These are phyloP conservation scores for Hirsutella rhossiliensis DNA, from an alignment of 2,329 filamentous ascomycete species.

Conservation along the genomic window DNA sequence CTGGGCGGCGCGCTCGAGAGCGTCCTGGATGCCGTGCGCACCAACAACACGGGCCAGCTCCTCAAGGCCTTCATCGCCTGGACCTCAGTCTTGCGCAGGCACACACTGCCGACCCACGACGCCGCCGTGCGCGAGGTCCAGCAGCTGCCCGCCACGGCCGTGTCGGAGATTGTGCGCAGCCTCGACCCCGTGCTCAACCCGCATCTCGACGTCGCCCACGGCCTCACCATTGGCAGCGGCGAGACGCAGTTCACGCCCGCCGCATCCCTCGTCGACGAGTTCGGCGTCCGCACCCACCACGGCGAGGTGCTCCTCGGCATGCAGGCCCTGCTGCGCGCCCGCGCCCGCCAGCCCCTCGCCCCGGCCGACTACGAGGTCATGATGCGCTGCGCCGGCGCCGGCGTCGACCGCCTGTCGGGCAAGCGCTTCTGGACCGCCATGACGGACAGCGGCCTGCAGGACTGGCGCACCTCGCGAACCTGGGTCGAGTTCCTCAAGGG, in stretches of 20 bases:
- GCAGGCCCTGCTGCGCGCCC: constrained; percentile 20
- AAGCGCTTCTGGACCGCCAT: constrained; percentile 24
- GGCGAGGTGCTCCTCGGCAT: constrained; percentile 22
- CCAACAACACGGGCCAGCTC: constrained; percentile 11
- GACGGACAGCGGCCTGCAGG: constrained; percentile 11
- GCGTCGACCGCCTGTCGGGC: constrained; percentile 21
- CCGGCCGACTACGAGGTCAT: constrained; percentile 31
- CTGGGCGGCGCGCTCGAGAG: not conserved
- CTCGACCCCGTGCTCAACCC: constrained; percentile 44
- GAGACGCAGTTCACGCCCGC: constrained; percentile 27
- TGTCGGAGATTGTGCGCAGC: constrained; percentile 50
- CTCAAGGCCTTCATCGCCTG: constrained; percentile 15
- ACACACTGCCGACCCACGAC: constrained; percentile 7
- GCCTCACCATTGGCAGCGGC: constrained; percentile 24
- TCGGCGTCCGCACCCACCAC: constrained; percentile 32
- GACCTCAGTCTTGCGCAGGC: constrained; percentile 11
- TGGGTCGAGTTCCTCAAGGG: constrained; percentile 36
- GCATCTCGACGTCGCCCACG: constrained; percentile 34
- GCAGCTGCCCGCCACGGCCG: constrained; percentile 38
- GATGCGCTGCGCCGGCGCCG: constrained; percentile 34
- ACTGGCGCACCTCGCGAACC: constrained; percentile 17
- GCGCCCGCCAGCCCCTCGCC: constrained; percentile 14
- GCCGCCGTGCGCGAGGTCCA: constrained; percentile 18
- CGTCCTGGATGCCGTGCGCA: constrained; percentile 20
- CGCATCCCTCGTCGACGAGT: constrained; percentile 24